Percentiles rank a stretch among this genome's conserved stretches.
Conservation (phyloP, 106 monocot species). For the Acorus gramineus region DNA sequence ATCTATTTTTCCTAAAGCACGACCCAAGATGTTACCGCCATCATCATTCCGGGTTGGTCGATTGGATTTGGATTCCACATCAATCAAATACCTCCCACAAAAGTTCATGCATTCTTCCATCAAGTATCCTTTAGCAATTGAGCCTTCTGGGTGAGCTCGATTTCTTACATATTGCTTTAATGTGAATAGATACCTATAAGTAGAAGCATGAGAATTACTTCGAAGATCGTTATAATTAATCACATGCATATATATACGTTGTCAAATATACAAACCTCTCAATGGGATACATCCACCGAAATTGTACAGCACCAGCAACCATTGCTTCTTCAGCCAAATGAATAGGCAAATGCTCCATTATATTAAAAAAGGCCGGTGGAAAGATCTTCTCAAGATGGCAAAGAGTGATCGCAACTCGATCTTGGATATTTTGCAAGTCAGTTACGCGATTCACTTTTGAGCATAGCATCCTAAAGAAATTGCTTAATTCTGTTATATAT, state of each 20-base stretch:
- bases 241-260: not conserved
- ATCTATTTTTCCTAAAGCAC: no score
- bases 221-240: not conserved
- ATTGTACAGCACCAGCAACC: not conserved
- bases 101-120: no score
- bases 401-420: not conserved
- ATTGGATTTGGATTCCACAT: no score
- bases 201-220: not conserved
- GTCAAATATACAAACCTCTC: not conserved
- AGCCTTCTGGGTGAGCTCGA: no score
- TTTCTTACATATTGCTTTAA: no score
- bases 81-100: no score
- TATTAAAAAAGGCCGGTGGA: constrained; percentile 2
- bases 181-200: not conserved
- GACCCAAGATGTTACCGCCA: no score
- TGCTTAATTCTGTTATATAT: no score
- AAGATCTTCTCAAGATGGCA: constrained; percentile 1
- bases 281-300: not conserved
- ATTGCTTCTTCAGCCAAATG: not conserved
- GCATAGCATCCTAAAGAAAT: not conserved
- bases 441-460: not conserved
- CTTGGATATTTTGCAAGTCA: not conserved
- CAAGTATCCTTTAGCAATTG: no score
- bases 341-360: constrained; percentile 2
- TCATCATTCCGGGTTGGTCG: no score